Conservation (phyloP, 192 early-diverging fungal species). For the Geosiphon pyriformis region DNA sequence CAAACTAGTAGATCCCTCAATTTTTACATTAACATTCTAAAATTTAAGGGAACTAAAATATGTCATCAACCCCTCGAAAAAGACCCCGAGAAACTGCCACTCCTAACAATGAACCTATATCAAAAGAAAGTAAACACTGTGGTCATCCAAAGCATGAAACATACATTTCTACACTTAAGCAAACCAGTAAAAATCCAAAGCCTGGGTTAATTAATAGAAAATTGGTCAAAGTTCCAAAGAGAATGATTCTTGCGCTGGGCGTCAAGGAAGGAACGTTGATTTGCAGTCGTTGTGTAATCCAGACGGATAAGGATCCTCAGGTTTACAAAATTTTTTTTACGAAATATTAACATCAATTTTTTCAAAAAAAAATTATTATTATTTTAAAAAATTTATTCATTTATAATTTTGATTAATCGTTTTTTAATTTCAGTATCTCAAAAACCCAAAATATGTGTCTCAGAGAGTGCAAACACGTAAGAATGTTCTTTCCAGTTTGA, state of each 20-base stretch:
- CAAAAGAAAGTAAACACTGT: not conserved
- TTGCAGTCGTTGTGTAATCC: not conserved
- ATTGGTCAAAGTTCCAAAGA: not conserved
- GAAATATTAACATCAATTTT: no score
- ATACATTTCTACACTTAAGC: not conserved
- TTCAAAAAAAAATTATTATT: no score
- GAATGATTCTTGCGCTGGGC: not conserved
- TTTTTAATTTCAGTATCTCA: not conserved
- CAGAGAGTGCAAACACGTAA: not conserved
- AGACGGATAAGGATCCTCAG: not conserved
- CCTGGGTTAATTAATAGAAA: not conserved
- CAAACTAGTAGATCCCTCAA: no score
- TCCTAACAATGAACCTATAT: not conserved
- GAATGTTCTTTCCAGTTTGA: not conserved
- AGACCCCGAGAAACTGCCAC: not conserved
- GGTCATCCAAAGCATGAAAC: not conserved
- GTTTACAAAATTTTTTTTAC: no score
- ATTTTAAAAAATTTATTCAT: not conserved
- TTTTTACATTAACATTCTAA: no score
- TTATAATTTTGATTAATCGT: not conserved
- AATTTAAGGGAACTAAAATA: no score
- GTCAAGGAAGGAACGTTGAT: not conserved
- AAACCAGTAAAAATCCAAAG: not conserved
- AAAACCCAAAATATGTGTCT: not conserved
- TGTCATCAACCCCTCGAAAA: not conserved